phyloP scores from a whole-genome alignment of 306 rosid genomes.

The Oemleria cerasiformis region DNA sequence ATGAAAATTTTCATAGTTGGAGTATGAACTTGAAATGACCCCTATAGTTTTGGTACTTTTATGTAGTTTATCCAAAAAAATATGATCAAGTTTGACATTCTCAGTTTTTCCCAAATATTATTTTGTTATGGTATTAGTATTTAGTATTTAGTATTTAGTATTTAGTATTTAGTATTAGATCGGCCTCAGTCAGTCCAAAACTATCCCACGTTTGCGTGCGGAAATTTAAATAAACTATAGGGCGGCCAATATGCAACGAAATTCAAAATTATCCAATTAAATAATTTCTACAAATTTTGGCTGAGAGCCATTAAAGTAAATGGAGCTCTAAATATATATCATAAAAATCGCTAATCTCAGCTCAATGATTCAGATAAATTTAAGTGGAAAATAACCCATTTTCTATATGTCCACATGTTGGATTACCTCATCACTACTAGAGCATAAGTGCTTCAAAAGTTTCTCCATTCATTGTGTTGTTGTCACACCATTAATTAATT shows the following conservation, averaged over 20 bases:
- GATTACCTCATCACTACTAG: not conserved
- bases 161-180: not conserved
- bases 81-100: too few species aligned
- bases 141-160: not conserved
- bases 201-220: not conserved
- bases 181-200: not conserved
- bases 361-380: conserved; percentile 1
- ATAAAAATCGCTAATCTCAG: not conserved
- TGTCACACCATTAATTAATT: not conserved
- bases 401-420: not conserved
- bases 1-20: too few species aligned
- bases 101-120: too few species aligned
- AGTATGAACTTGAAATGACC: too few species aligned
- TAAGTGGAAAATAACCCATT: not conserved
- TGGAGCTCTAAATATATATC: not conserved
- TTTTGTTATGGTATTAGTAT: not conserved
- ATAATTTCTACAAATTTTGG: not conserved
- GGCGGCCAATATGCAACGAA: not conserved
- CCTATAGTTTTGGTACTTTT: too few species aligned
- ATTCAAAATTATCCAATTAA: not conserved
- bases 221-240: not conserved
- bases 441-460: conserved; percentile 2
- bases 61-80: too few species aligned
- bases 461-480: not conserved
- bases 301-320: not conserved